phyloP scores from a whole-genome alignment of 176 grass and related monocot genomes.

The Hsuehochloa calcarea region DNA sequence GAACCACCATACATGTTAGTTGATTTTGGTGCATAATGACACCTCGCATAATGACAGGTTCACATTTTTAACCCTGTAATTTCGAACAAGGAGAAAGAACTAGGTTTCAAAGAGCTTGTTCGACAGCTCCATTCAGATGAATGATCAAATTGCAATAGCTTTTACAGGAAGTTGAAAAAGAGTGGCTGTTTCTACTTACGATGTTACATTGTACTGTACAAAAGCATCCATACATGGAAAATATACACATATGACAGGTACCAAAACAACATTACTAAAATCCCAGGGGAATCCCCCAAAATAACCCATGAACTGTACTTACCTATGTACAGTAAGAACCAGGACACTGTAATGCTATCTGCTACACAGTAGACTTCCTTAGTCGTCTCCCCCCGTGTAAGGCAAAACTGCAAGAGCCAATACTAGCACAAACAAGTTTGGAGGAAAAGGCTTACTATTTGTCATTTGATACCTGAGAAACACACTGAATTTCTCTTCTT shows the following conservation, averaged over 20 bases:
- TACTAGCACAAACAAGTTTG: neutral
- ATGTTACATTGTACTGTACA: neutral
- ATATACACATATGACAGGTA: neutral
- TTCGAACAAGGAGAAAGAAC: neutral
- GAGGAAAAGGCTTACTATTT: neutral
- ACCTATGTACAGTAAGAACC: slow-evolving; percentile 6
- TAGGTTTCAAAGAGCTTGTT: neutral
- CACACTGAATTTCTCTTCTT: neutral
- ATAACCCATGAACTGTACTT: neutral
- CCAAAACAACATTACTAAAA: neutral
- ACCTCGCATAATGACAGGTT: neutral
- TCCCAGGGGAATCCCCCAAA: neutral
- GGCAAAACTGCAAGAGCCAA: neutral
- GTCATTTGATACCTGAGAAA: slow-evolving; percentile 12
- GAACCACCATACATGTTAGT: neutral
- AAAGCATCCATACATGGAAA: neutral
- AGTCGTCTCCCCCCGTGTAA: neutral
- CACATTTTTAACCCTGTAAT: neutral
- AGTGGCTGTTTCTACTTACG: slow-evolving; percentile 3
- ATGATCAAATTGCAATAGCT: neutral
- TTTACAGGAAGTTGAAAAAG: neutral
- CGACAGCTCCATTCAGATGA: neutral
- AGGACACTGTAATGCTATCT: neutral
- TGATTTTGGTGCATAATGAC: neutral
- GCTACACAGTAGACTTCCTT: neutral